Evolutionary conservation across 2,329 filamentous ascomycete genomes (phyloP).

Genomic region (Ambrosiella xylebori): DNA sequence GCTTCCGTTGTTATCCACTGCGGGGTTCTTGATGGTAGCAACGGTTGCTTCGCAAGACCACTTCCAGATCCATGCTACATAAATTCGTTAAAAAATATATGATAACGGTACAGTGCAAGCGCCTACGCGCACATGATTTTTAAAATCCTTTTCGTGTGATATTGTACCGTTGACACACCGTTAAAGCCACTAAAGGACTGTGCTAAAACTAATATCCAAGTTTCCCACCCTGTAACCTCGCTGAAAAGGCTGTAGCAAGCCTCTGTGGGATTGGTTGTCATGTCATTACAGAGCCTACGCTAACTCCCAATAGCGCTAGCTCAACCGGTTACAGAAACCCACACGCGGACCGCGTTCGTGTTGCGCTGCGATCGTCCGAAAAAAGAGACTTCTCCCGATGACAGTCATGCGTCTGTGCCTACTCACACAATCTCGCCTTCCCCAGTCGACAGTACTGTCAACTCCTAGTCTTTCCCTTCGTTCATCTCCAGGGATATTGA

Average conservation of each 20-base stretch:
- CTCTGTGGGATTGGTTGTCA: neutral
- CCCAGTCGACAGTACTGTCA: neutral
- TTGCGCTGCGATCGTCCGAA: neutral
- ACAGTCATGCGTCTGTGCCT: neutral
- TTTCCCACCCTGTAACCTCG: neutral
- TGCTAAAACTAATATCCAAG: neutral
- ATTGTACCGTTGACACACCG: neutral
- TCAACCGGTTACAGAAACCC: neutral
- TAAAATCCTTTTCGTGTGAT: neutral
- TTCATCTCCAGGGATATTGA: neutral
- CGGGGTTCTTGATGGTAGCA: neutral
- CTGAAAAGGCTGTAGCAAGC: neutral
- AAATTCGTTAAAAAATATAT: too few relatives aligned
- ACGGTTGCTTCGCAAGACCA: neutral
- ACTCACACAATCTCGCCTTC: neutral
- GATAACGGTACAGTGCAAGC: too few relatives aligned
- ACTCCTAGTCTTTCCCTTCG: neutral
- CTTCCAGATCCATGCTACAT: too few relatives aligned
- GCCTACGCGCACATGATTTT: neutral
- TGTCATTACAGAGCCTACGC: neutral
- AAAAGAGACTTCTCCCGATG: neutral
- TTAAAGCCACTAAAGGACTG: neutral
- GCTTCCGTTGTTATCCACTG: neutral
- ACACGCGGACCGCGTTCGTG: neutral
- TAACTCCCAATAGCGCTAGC: neutral